phyloP scores from a whole-genome alignment of 306 rosid genomes.

The Fragaria iinumae region DNA sequence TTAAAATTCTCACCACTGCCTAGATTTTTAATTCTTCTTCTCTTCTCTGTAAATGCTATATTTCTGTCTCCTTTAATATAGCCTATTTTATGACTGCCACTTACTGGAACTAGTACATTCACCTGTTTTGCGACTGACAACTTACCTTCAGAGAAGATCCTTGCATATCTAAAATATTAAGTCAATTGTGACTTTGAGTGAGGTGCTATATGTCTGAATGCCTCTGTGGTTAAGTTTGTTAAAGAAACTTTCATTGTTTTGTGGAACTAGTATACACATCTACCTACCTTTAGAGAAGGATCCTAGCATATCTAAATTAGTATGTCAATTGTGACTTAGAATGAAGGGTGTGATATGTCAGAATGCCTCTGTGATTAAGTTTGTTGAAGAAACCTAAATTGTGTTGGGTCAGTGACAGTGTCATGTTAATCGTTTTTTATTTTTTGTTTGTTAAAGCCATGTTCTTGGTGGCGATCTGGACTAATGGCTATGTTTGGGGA shows the following conservation, averaged over 20 bases:
- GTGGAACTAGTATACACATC: no score
- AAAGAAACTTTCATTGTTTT: neutral
- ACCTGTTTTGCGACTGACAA: no score
- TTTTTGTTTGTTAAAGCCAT: neutral
- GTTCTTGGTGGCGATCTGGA: neutral
- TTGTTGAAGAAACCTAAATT: no score
- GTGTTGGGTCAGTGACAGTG: neutral
- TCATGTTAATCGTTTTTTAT: neutral
- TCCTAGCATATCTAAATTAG: no score
- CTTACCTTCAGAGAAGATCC: no score
- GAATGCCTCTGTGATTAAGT: no score
- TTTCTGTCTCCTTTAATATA: neutral
- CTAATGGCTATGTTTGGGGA: neutral
- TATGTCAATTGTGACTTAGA: no score
- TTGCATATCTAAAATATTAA: neutral
- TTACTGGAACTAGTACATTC: no score
- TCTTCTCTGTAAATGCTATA: neutral
- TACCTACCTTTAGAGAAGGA: no score
- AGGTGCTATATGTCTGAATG: neutral
- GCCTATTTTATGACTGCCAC: neutral
- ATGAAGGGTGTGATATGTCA: no score
- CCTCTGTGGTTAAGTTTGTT: no score
- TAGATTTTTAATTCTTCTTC: neutral
- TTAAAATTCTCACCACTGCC: neutral
- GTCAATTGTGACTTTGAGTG: neutral